Evolutionary conservation across 2,329 filamentous ascomycete genomes (phyloP).

Genomic region (Neopestalotiopsis rosae): DNA sequence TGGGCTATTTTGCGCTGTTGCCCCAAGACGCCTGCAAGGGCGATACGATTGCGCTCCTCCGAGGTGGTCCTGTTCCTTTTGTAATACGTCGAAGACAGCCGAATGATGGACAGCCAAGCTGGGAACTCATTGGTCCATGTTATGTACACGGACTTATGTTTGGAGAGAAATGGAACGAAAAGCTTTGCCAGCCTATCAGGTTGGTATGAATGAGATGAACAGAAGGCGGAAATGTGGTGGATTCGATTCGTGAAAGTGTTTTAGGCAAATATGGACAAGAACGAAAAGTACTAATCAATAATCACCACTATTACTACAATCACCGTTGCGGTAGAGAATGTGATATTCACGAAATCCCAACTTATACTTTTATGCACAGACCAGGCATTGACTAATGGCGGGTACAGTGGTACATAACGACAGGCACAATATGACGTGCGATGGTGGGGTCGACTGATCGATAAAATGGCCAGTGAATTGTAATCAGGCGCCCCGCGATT

Average conservation of each 20-base stretch:
- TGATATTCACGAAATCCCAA: no score
- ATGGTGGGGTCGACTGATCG: constrained; percentile 11
- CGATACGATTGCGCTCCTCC: not conserved
- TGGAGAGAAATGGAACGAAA: constrained; percentile 1
- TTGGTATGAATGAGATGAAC: not conserved
- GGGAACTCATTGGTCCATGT: not conserved
- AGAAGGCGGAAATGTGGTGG: no score
- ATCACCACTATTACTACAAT: no score
- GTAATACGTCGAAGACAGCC: not conserved
- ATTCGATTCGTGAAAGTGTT: no score
- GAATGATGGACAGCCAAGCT: not conserved
- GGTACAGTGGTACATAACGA: not conserved
- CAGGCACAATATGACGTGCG: constrained; percentile 8
- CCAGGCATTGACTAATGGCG: not conserved
- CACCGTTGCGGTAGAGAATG: no score
- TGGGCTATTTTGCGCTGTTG: not conserved
- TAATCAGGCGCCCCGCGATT: constrained; percentile 14
- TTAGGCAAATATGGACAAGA: no score
- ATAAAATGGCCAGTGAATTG: constrained; percentile 12
- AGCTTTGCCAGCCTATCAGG: not conserved
- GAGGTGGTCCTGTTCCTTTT: constrained; percentile 2
- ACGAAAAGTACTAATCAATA: no score
- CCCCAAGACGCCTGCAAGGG: not conserved
- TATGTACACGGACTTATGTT: constrained; percentile 7
- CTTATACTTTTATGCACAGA: not conserved